These are phyloP conservation scores for Solanum ossicruentum DNA, from an alignment of 257 asterid species.

Conservation along the genomic window DNA sequence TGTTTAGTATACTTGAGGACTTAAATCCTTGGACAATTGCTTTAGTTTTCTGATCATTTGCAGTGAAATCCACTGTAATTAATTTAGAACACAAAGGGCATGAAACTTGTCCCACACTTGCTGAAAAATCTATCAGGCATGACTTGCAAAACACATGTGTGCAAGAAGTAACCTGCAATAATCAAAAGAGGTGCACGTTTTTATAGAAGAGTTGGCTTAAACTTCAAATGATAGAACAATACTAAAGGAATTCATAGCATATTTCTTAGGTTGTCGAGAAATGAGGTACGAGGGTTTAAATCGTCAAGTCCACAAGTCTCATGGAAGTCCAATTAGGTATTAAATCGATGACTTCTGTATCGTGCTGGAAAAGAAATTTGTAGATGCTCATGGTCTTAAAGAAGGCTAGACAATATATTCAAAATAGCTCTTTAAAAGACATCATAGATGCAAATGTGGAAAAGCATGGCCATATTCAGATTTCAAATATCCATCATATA, in stretches of 20 bases:
- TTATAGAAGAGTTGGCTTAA: not conserved
- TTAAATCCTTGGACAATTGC: slow-evolving; percentile 52
- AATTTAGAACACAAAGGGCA: slow-evolving; percentile 82
- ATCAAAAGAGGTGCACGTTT: not conserved
- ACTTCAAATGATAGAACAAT: not conserved
- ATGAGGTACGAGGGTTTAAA: not conserved
- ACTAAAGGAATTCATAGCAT: not conserved
- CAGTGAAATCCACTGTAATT: slow-evolving; percentile 66
- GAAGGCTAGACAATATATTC: not conserved
- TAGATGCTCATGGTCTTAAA: not conserved
- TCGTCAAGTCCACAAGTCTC: not conserved
- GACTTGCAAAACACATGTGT: slow-evolving; percentile 73
- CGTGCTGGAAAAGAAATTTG: not conserved
- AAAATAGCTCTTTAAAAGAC: not conserved
- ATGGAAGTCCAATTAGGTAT: not conserved
- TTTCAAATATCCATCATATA: not conserved
- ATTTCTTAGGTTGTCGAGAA: not conserved
- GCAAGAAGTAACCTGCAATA: slow-evolving; percentile 58
- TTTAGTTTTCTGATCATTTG: slow-evolving; percentile 29
- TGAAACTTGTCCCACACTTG: slow-evolving; percentile 44
- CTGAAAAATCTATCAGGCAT: slow-evolving; percentile 56
- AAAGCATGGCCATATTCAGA: not conserved
- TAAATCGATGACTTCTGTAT: not conserved
- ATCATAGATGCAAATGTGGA: not conserved
- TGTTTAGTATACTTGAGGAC: slow-evolving; percentile 63